A percentile compares a stretch with the other conserved stretches of the same genome.
Conservation (phyloP, 192 early-diverging fungal species). For the Phycomyces blakesleeanus region DNA sequence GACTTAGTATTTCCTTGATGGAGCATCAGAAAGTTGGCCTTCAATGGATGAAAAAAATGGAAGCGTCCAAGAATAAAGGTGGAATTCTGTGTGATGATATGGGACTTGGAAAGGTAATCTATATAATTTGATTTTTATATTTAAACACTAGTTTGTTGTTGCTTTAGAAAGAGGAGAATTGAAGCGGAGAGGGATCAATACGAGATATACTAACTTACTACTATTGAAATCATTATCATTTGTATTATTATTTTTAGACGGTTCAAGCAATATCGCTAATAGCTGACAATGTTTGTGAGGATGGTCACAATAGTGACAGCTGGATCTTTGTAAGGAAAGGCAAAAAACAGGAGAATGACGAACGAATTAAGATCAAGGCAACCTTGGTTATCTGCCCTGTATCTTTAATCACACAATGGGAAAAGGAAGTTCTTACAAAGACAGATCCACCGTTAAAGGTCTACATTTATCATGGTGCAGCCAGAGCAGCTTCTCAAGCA, state of each 20-base stretch:
- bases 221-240: neutral
- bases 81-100: slow-evolving; percentile 67
- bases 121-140: neutral
- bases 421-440: slow-evolving; percentile 58
- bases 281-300: slow-evolving; percentile 39
- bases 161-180: too few species aligned
- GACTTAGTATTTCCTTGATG: slow-evolving; percentile 40
- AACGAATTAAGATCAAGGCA: slow-evolving; percentile 38
- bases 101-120: slow-evolving; percentile 60
- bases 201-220: neutral
- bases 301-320: neutral
- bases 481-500: slow-evolving; percentile 32
- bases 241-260: slow-evolving; percentile 37
- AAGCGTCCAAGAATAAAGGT: slow-evolving; percentile 42
- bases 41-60: slow-evolving; percentile 57
- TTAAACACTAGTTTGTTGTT: neutral
- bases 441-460: slow-evolving; percentile 51
- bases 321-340: neutral
- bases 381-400: slow-evolving; percentile 72
- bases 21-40: slow-evolving; percentile 60
- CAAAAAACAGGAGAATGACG: neutral
- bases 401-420: slow-evolving; percentile 71
- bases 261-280: slow-evolving; percentile 69
- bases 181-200: neutral
- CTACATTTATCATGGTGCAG: slow-evolving; percentile 60